phyloP scores from a whole-genome alignment of 2,329 filamentous ascomycete species.

The Diaporthe sp. region DNA sequence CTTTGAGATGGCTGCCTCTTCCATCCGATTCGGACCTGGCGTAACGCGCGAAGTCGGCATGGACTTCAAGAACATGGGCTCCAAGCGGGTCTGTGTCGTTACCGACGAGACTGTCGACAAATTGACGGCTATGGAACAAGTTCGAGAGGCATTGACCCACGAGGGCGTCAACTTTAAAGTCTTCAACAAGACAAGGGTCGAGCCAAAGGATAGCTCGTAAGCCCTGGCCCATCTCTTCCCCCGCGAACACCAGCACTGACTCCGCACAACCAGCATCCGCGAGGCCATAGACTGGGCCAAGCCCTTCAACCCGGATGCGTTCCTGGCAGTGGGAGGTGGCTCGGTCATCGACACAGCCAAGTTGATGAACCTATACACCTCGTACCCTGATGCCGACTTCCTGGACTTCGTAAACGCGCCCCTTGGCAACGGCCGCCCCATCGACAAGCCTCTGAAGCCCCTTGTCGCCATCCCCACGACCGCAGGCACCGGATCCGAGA shows the following conservation, averaged over 20 bases:
- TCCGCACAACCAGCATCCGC: slow-evolving; percentile 37
- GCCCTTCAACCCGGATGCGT: slow-evolving; percentile 85
- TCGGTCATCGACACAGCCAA: slow-evolving; percentile 99
- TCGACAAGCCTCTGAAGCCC: slow-evolving; percentile 78
- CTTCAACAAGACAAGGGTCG: slow-evolving; percentile 84
- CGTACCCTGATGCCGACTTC: slow-evolving; percentile 92
- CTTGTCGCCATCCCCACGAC: slow-evolving; percentile 89
- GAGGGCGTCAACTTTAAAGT: slow-evolving; percentile 87
- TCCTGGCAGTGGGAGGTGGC: slow-evolving; percentile 91
- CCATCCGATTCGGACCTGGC: slow-evolving; percentile 93
- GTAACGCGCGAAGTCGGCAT: slow-evolving; percentile 97
- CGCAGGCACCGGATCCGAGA: slow-evolving; percentile 91
- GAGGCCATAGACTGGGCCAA: slow-evolving; percentile 91
- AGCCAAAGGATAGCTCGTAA: slow-evolving; percentile 94
- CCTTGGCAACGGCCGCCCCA: slow-evolving; percentile 84
- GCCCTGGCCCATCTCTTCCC: slow-evolving; percentile 49
- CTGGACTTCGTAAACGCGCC: slow-evolving; percentile 98
- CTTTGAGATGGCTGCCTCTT: slow-evolving; percentile 97
- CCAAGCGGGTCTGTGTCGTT: slow-evolving; percentile 89
- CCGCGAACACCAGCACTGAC: slow-evolving; percentile 14
- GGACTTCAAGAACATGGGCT: slow-evolving; percentile 94
- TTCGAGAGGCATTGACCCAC: slow-evolving; percentile 80
- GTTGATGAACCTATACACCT: slow-evolving; percentile 96
- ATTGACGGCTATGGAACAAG: slow-evolving; percentile 91
- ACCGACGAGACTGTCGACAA: slow-evolving; percentile 87